Evolutionary conservation across 768 basidiomycete species (phyloP).

Genomic region (Russula vinacea): DNA sequence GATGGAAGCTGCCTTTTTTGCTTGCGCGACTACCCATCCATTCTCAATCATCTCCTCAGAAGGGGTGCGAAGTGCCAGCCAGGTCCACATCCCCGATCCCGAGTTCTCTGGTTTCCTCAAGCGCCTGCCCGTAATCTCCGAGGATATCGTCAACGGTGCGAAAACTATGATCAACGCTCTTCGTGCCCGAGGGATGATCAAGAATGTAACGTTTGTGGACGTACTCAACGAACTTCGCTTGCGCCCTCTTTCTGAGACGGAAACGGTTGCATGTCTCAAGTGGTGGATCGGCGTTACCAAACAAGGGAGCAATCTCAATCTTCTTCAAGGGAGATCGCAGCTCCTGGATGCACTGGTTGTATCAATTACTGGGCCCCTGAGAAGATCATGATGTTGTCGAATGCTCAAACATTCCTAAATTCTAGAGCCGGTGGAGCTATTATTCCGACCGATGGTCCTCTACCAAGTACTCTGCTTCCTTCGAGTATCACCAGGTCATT

Average conservation of each 20-base stretch:
- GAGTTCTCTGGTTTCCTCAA: constrained; percentile 74
- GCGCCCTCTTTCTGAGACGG: constrained; percentile 64
- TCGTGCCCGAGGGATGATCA: constrained; percentile 61
- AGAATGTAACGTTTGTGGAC: constrained; percentile 75
- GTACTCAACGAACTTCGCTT: constrained; percentile 72
- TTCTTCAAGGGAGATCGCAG: constrained; percentile 50
- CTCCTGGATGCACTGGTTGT: constrained; percentile 74
- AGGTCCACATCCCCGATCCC: constrained; percentile 71
- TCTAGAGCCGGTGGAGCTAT: constrained; percentile 49
- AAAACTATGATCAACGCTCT: constrained; percentile 59
- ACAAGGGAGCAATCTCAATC: constrained; percentile 38
- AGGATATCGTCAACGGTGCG: constrained; percentile 54
- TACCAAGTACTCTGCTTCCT: constrained; percentile 72
- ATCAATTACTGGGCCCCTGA: constrained; percentile 44
- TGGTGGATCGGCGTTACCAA: constrained; percentile 72
- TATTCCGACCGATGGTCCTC: constrained; percentile 72
- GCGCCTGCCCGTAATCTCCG: constrained; percentile 69
- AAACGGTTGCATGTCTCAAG: constrained; percentile 77
- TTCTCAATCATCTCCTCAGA: constrained; percentile 73
- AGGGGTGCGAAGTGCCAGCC: constrained; percentile 62
- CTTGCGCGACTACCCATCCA: constrained; percentile 46
- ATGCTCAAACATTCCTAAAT: constrained; percentile 70
- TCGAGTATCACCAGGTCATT: constrained; percentile 61
- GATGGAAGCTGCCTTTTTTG: constrained; percentile 78
- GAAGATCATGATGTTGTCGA: constrained; percentile 63